These are phyloP conservation scores for Akanthomyces uredinophilus DNA, from an alignment of 2,329 filamentous ascomycete species.

Conservation along the genomic window DNA sequence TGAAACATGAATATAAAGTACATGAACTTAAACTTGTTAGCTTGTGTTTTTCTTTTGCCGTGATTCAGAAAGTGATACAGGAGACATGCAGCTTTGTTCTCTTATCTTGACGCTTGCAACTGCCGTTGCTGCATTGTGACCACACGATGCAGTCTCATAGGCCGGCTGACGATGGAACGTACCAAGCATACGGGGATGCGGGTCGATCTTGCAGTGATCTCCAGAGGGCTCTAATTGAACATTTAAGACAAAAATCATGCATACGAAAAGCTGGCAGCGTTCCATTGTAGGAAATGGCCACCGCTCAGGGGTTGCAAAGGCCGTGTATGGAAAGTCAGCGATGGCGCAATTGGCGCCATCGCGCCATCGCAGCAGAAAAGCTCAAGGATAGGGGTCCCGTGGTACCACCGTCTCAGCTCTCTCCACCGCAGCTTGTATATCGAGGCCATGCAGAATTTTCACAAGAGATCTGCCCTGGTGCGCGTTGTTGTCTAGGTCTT, in stretches of 20 bases:
- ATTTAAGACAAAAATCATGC: not conserved
- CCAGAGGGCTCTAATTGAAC: not conserved
- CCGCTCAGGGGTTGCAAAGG: not conserved
- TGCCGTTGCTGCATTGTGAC: too few relatives aligned
- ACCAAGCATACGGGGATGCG: too few relatives aligned
- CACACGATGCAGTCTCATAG: too few relatives aligned
- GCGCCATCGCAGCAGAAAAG: not conserved
- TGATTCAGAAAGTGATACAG: not conserved
- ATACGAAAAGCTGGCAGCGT: not conserved
- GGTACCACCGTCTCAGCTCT: not conserved
- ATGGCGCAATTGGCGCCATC: not conserved
- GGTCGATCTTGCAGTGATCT: too few relatives aligned
- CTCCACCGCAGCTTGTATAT: not conserved
- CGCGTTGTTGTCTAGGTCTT: not conserved
- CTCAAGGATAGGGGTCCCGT: not conserved
- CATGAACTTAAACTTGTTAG: not conserved
- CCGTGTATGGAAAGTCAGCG: not conserved
- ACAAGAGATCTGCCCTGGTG: not conserved
- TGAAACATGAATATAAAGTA: not conserved
- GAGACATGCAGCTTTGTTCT: too few relatives aligned
- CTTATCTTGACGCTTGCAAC: too few relatives aligned
- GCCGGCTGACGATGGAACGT: too few relatives aligned
- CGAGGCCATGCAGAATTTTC: not conserved
- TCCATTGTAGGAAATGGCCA: not conserved
- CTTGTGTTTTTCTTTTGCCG: not conserved